These are phyloP conservation scores for Botryosphaeria dothidea DNA, from an alignment of 2,329 filamentous ascomycete species.

Conservation along the genomic window DNA sequence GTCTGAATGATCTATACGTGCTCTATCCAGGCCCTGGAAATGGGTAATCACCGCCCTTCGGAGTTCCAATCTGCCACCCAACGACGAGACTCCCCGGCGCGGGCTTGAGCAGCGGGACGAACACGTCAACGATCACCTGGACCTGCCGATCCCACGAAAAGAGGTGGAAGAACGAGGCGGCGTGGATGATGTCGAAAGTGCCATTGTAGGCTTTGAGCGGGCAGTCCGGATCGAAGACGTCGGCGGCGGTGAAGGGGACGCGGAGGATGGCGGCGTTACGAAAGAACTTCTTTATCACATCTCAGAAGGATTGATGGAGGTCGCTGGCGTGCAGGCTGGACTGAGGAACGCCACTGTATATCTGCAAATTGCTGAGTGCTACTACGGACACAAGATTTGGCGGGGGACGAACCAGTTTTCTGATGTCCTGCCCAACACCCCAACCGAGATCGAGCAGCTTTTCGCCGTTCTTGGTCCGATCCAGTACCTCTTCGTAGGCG, in stretches of 20 bases:
- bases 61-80: slow-evolving; percentile 52
- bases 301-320: slow-evolving; percentile 46
- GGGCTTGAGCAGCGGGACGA: slow-evolving; percentile 32
- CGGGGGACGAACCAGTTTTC: slow-evolving; percentile 37
- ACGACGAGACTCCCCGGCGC: slow-evolving; percentile 52
- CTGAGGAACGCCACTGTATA: slow-evolving; percentile 39
- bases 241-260: slow-evolving; percentile 51
- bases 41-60: too few relatives aligned
- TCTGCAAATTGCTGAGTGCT: background rate
- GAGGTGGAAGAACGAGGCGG: slow-evolving; percentile 44
- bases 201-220: slow-evolving; percentile 29
- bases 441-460: slow-evolving; percentile 45
- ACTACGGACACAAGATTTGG: too few relatives aligned
- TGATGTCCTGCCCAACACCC: slow-evolving; percentile 48
- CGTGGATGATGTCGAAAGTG: slow-evolving; percentile 41
- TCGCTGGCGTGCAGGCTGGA: slow-evolving; percentile 43
- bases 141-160: slow-evolving; percentile 38
- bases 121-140: slow-evolving; percentile 34
- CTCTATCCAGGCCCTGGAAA: too few relatives aligned
- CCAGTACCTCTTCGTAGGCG: slow-evolving; percentile 33
- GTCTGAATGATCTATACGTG: too few relatives aligned
- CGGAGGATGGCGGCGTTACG: slow-evolving; percentile 40
- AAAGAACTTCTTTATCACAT: slow-evolving; percentile 51
- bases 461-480: slow-evolving; percentile 35
- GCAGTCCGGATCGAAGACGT: slow-evolving; percentile 29